Evolutionary conservation across 768 basidiomycete species (phyloP).

Genomic region (Tylopilus plumbeoviolaceoides): DNA sequence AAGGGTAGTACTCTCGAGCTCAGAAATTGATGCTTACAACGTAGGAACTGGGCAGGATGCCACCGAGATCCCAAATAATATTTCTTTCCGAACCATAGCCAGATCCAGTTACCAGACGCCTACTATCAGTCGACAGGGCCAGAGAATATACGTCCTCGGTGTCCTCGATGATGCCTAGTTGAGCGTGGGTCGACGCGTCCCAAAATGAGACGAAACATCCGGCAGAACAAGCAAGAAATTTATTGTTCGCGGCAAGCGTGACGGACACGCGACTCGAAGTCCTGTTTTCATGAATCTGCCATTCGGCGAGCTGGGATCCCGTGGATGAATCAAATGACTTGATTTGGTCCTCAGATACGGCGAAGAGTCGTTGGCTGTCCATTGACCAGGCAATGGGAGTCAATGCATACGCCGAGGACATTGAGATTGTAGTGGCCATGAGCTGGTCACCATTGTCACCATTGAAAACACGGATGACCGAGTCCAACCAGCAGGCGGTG

Average conservation of each 20-base stretch:
- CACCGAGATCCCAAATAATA: not conserved
- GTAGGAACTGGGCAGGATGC: not conserved
- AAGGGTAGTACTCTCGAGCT: too few species aligned
- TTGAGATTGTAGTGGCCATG: not conserved
- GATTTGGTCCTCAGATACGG: not conserved
- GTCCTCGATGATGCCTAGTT: not conserved
- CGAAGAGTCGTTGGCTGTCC: not conserved
- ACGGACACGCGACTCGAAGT: not conserved
- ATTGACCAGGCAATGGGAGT: not conserved
- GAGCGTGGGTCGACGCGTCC: not conserved
- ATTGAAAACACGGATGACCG: too few species aligned
- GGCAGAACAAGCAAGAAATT: not conserved
- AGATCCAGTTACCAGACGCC: not conserved
- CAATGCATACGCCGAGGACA: not conserved
- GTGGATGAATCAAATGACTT: not conserved
- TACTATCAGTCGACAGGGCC: not conserved
- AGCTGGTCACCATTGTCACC: too few species aligned
- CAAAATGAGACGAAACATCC: not conserved
- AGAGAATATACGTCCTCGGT: not conserved
- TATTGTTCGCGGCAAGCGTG: not conserved
- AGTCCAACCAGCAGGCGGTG: too few species aligned
- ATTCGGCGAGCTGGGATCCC: not conserved
- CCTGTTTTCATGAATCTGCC: not conserved
- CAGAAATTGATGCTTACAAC: not conserved
- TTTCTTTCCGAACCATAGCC: not conserved